phyloP scores from a whole-genome alignment of 2,329 filamentous ascomycete species.

The Paecilomyces fulvus region DNA sequence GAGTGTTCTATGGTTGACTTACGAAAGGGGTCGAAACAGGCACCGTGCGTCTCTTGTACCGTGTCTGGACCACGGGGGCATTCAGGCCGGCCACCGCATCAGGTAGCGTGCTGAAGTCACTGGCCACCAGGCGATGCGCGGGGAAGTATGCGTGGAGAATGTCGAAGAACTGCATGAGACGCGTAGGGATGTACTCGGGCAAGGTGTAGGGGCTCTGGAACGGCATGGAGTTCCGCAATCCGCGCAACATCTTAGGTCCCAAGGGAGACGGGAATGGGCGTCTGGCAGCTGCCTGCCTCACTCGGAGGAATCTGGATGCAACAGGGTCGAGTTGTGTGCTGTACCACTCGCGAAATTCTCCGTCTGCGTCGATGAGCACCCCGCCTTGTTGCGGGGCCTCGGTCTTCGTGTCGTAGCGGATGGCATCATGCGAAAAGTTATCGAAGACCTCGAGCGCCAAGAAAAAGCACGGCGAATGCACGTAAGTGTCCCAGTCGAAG shows the following conservation, averaged over 20 bases:
- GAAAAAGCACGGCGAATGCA: conserved; percentile 95
- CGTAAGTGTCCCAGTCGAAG: conserved; percentile 83
- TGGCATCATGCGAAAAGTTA: conserved; percentile 91
- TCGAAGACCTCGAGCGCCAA: conserved; percentile 97
- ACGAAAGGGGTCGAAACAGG: conserved; percentile 86
- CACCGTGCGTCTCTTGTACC: conserved; percentile 78
- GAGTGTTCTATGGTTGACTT: conserved; percentile 28
- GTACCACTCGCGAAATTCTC: conserved; percentile 96
- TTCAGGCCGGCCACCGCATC: conserved; percentile 78
- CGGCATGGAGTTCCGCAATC: conserved; percentile 56
- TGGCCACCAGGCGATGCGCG: conserved; percentile 75
- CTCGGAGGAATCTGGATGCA: conserved; percentile 70
- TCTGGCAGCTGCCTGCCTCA: conserved; percentile 64
- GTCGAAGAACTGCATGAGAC: conserved; percentile 94
- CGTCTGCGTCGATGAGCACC: conserved; percentile 73
- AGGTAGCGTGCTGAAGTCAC: conserved; percentile 81
- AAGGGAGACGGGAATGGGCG: conserved; percentile 36
- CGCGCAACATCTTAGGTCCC: conserved; percentile 47
- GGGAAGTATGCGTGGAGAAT: conserved; percentile 83
- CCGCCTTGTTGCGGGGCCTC: conserved; percentile 78
- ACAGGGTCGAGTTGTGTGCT: conserved; percentile 70
- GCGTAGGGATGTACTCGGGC: conserved; percentile 89
- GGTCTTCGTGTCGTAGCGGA: conserved; percentile 80
- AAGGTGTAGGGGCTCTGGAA: conserved; percentile 67
- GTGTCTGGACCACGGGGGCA: conserved; percentile 90